These are phyloP conservation scores for Acanthamoeba sp. DNA, from an alignment of 208 protist genomes.

Conservation along the genomic window DNA sequence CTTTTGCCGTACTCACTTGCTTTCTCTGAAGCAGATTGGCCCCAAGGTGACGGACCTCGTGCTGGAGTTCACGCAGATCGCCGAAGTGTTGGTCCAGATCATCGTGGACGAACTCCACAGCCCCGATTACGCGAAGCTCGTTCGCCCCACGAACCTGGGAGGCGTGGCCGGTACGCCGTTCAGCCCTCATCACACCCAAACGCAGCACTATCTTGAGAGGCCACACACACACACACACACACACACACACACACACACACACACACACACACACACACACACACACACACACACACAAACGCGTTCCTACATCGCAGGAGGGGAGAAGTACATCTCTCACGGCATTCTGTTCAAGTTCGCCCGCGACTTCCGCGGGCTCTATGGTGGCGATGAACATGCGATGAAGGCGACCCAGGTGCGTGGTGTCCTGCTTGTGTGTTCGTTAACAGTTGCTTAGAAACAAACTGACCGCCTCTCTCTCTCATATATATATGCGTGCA, in stretches of 20 bases:
- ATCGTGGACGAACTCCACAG: not conserved
- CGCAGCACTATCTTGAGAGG: too few species aligned
- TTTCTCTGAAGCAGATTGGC: not conserved
- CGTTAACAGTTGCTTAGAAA: too few species aligned
- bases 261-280: not conserved
- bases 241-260: not conserved
- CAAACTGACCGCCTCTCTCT: not conserved
- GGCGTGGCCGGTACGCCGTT: not conserved
- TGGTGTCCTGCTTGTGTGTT: too few species aligned
- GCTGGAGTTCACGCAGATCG: not conserved
- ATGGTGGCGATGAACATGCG: conserved; percentile 40
- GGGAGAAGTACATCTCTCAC: conserved; percentile 65
- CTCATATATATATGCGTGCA: not conserved
- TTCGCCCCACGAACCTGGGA: not conserved
- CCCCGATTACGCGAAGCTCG: not conserved
- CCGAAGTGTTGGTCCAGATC: not conserved
- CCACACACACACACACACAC: not conserved
- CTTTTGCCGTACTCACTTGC: too few species aligned
- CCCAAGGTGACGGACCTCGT: not conserved
- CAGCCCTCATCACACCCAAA: too few species aligned
- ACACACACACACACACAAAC: not conserved
- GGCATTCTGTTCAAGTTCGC: conserved; percentile 67
- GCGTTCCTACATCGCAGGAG: conserved; percentile 22
- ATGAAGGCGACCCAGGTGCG: conserved; percentile 56
- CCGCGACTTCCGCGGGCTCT: not conserved